These are phyloP conservation scores for Hordeum pubiflorum DNA, from an alignment of 202 grass and related monocot species.

Conservation along the genomic window DNA sequence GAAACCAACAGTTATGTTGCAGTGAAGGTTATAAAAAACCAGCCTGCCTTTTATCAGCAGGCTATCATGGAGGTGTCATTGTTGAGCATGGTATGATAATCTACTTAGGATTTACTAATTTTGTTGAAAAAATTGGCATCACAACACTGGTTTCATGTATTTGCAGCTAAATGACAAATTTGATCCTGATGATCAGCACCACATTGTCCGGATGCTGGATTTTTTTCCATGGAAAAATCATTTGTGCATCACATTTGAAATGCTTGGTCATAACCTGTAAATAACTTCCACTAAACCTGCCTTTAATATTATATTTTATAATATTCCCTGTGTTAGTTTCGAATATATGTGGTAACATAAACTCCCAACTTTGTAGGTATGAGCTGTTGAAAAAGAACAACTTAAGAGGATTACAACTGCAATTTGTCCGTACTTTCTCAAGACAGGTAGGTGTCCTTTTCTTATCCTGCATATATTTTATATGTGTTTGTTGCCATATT, in stretches of 20 bases:
- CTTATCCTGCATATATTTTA: background rate
- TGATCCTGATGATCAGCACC: constrained; percentile 89
- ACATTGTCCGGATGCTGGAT: constrained; percentile 96
- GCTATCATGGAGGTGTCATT: constrained; percentile 81
- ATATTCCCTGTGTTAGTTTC: constrained; percentile 19
- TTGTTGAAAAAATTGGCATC: constrained; percentile 12
- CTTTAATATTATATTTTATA: constrained; percentile 13
- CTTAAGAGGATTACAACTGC: constrained; percentile 84
- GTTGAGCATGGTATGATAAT: constrained; percentile 70
- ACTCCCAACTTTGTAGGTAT: constrained; percentile 53
- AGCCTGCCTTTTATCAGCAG: constrained; percentile 92
- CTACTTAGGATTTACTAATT: background rate
- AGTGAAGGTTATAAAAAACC: constrained; percentile 98
- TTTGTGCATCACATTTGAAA: constrained; percentile 97
- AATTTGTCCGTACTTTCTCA: constrained; percentile 81
- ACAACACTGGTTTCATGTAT: constrained; percentile 24
- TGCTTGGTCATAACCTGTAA: constrained; percentile 98
- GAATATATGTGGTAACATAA: constrained; percentile 22
- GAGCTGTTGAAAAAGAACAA: constrained; percentile 80
- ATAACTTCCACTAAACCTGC: constrained; percentile 23
- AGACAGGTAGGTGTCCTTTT: constrained; percentile 68
- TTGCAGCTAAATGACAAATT: constrained; percentile 86
- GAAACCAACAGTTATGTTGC: constrained; percentile 75
- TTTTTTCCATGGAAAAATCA: constrained; percentile 83
- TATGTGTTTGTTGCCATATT: constrained; percentile 22